These are phyloP conservation scores for Rhizomucor miehei DNA, from an alignment of 371 early-diverging fungal genomes.

Conservation along the genomic window DNA sequence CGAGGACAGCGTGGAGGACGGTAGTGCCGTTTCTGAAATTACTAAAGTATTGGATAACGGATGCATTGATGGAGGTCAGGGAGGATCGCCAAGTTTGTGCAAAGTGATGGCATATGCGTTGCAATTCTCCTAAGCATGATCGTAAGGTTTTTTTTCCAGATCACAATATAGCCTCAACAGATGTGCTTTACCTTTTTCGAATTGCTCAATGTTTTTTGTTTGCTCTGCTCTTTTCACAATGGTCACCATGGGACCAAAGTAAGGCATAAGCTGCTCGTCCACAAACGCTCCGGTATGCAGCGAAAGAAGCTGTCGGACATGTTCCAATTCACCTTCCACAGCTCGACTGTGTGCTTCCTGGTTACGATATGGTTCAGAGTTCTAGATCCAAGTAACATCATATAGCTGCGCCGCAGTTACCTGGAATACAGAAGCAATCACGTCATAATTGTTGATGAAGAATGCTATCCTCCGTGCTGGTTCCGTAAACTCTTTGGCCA, in stretches of 20 bases:
- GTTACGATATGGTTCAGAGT: neutral
- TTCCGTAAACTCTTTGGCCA: constrained; percentile 73
- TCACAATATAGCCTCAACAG: constrained; percentile 2
- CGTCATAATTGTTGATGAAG: constrained; percentile 89
- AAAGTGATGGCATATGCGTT: constrained; percentile 70
- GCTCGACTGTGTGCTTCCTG: constrained; percentile 67
- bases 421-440: constrained; percentile 73
- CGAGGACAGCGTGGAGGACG: constrained; percentile 82
- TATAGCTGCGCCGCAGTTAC: constrained; percentile 13
- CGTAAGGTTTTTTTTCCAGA: neutral
- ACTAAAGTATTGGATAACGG: constrained; percentile 84
- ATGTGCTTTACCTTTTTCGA: constrained; percentile 8
- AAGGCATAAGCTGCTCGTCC: constrained; percentile 79
- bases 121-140: constrained; percentile 42
- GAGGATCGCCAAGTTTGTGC: constrained; percentile 76
- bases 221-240: constrained; percentile 73
- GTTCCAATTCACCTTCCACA: constrained; percentile 70
- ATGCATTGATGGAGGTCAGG: constrained; percentile 72
- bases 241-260: constrained; percentile 73
- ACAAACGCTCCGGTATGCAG: constrained; percentile 78
- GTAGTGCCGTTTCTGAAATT: constrained; percentile 90
- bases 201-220: constrained; percentile 21
- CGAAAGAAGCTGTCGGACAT: constrained; percentile 67
- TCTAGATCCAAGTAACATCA: neutral
- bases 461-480: constrained; percentile 70